phyloP scores from a whole-genome alignment of 176 grass and related monocot genomes.

The Aechmea fasciata region DNA sequence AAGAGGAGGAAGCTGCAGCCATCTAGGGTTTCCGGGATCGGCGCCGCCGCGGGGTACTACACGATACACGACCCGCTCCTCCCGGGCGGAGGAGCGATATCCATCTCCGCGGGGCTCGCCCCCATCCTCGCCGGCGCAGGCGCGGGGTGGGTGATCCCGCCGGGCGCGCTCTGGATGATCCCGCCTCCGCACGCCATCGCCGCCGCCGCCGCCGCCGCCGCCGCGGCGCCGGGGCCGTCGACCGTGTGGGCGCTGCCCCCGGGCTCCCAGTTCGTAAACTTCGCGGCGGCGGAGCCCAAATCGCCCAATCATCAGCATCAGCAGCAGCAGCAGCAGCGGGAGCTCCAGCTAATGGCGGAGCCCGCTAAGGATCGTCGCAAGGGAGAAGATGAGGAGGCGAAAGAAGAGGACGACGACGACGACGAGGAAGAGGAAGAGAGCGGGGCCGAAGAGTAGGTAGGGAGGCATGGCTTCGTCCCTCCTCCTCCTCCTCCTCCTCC shows the following conservation, averaged over 20 bases:
- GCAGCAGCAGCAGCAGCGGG: not conserved
- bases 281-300: not conserved
- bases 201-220: not conserved
- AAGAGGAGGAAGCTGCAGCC: conserved; percentile 60
- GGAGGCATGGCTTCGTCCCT: not conserved
- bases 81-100: conserved; percentile 11
- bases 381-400: not conserved
- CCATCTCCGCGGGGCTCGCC: conserved; percentile 10
- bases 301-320: not conserved
- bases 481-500: too few relatives aligned
- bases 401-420: conserved; percentile 1
- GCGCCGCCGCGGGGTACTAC: conserved; percentile 17
- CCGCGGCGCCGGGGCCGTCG: conserved; percentile 21
- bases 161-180: conserved; percentile 78
- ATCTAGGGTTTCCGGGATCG: conserved; percentile 20
- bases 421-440: conserved; percentile 1
- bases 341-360: conserved; percentile 15
- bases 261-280: conserved; percentile 21
- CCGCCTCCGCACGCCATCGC: not conserved
- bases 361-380: not conserved
- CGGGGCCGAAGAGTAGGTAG: conserved; percentile 5
- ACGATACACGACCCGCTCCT: conserved; percentile 10
- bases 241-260: conserved; percentile 26
- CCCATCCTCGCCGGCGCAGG: not conserved
- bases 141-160: conserved; percentile 3